phyloP scores from a whole-genome alignment of 257 asterid species.

The Solanum rostratum region DNA sequence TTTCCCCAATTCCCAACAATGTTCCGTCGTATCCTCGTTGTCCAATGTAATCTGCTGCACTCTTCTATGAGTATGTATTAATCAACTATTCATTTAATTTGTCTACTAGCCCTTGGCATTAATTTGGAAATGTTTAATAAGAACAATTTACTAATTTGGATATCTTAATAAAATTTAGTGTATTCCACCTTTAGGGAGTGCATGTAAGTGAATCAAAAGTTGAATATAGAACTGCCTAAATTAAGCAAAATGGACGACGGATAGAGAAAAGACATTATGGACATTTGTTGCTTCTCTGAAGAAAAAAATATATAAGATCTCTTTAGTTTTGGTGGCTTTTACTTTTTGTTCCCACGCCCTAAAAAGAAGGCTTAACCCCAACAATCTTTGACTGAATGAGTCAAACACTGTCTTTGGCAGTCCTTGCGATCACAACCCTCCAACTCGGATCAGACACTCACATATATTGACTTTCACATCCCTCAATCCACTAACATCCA shows the following conservation, averaged over 20 bases:
- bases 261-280: slow-evolving; percentile 36
- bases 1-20: background rate
- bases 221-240: background rate
- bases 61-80: background rate
- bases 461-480: slow-evolving; percentile 52
- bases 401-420: slow-evolving; percentile 31
- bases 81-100: background rate
- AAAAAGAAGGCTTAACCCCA: slow-evolving; percentile 30
- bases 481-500: slow-evolving; percentile 1
- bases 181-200: background rate
- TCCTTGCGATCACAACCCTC: background rate
- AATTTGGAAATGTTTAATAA: too few relatives aligned
- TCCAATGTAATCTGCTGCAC: background rate
- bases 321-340: slow-evolving; percentile 39
- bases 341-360: slow-evolving; percentile 36
- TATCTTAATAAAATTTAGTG: too few relatives aligned
- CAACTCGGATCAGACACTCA: background rate
- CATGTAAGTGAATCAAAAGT: background rate
- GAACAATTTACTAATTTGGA: too few relatives aligned
- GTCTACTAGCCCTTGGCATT: background rate
- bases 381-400: slow-evolving; percentile 51
- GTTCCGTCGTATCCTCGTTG: background rate
- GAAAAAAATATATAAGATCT: background rate
- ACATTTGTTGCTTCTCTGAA: slow-evolving; percentile 23
- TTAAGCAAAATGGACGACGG: slow-evolving; percentile 27